Evolutionary conservation across 768 basidiomycete genomes (phyloP).

Genomic region (Leucocoprinus birnbaumii): DNA sequence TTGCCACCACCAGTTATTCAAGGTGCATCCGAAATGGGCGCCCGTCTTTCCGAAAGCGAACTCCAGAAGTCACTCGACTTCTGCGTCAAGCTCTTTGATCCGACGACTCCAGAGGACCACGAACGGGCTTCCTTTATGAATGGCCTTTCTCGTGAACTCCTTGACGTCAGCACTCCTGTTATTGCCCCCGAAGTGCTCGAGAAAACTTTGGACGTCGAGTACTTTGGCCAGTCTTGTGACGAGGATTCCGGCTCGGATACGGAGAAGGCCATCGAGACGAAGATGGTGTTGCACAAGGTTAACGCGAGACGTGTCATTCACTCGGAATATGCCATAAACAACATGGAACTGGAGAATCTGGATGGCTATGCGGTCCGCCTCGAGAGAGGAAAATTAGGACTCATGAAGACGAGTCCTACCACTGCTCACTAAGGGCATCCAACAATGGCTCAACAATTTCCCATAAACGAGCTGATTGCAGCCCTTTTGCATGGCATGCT

Average conservation of each 20-base stretch:
- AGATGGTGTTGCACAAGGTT: constrained; percentile 60
- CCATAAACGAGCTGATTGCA: neutral
- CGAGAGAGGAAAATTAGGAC: constrained; percentile 52
- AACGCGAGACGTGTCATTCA: constrained; percentile 72
- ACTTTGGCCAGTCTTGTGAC: constrained; percentile 16
- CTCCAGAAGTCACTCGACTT: constrained; percentile 77
- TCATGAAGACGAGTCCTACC: constrained; percentile 24
- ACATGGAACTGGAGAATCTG: constrained; percentile 63
- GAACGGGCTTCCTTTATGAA: constrained; percentile 31
- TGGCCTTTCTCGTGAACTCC: constrained; percentile 34
- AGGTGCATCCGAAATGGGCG: constrained; percentile 76
- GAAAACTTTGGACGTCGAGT: constrained; percentile 22
- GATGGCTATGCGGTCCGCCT: constrained; percentile 58
- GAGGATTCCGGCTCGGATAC: constrained; percentile 27
- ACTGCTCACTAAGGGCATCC: neutral
- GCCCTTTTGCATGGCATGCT: neutral
- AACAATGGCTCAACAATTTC: neutral
- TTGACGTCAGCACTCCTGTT: constrained; percentile 51
- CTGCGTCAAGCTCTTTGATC: constrained; percentile 69
- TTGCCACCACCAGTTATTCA: constrained; percentile 61
- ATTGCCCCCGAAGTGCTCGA: constrained; percentile 42
- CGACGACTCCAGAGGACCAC: constrained; percentile 62
- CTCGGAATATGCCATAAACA: constrained; percentile 64
- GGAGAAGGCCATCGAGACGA: constrained; percentile 38
- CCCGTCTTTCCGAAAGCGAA: constrained; percentile 66